Base-by-base conservation (phyloP, 2,329 filamentous ascomycete genomes). In the Cordyceps pruinosa region DNA sequence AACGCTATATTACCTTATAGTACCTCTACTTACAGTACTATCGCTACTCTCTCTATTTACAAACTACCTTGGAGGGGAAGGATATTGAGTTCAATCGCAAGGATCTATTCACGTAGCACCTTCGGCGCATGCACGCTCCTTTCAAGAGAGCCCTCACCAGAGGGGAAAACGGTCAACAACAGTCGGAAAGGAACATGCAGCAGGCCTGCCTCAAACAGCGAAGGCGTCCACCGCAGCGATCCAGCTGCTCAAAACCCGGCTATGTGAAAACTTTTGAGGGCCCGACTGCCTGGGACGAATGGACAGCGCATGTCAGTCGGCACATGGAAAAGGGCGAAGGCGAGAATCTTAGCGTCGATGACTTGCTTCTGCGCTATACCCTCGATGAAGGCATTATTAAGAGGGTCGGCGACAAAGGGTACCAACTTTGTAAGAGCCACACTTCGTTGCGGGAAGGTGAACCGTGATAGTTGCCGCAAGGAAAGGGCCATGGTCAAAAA, bases 31-130 rank as follows among this genome's bases (percentile, higher is more conserved):
- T 87, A 19, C 80, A 81, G 49, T 86, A 81, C 62, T 87, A 86
- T 64, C 78, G 84, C 21, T 87, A 84, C 61, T 86, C 84, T 0
- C 75, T 79, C 2, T 87, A 84, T 58, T 79, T 82, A 0, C 76
- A 78, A 58, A 77, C 72, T 57, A 74, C 75, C 2, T 70, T 73
- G 0, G 81, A 84, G 59, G 80, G 81, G 34, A 83, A 81, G 61
- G 80, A 79, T 4, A 84, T 84, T 60, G 84, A 87, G 69, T 97
- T 97, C 72, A 97, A 97, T 70, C 87, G 93, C 65, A 97, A 96
- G 70, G 93, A 97, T 68, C 82, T 99, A 13, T 99, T 97, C 70
- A 93, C 90, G 0, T 93, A 97, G 68, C 93, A 99, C 66, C 80
- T 96, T 15, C 87, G 92, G 15, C 89, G 93, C 47, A 97, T 97